Evolutionary conservation across 306 rosid genomes (phyloP), one percentile per base, ranked within the genome.

Genomic region (Gleditsia sinensis): DNA sequence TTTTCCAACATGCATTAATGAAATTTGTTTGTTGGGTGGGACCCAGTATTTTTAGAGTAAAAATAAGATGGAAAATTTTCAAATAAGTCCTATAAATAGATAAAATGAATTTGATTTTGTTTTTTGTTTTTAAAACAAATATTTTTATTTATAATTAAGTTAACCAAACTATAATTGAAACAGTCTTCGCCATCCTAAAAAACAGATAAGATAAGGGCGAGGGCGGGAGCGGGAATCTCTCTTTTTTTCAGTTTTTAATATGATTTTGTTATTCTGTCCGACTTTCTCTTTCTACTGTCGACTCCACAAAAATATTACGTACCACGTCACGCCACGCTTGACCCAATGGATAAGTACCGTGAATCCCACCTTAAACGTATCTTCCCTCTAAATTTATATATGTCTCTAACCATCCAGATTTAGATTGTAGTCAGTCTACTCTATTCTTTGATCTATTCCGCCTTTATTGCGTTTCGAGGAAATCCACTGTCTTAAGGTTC

Each of bases 311-410:
- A 64, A 58, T 17, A 7, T 5, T 25, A 69, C 28, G 13, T 30
- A 21, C 85, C 96, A 88, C 86, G 88, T 86, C 94, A 84, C 54
- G 79, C 64, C 43, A 49, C 55, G 14, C 33, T 67, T 71, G 69
- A 77, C 34, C 69, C 81, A 27, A 9, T 67, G 88, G 94, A 92
- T 90, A 87, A 88, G 92, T 64, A 80, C 85, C 60, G 2, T 49
- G 40, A 62, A 10, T 9, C 5, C 32, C 76, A 39, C 46, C 20
- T 67, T 27, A 1, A 14, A 3, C 42, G 14, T 3, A n/a, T 30
- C 74, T 20, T 55, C 83, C 64, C 74, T 79, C 70, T 59, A 20
- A 69, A 40, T 60, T 55, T 34, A 46, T 1, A 6, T 33, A 2
- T 20, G 75, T 43, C 50, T 12, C 13, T 32, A 27, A 10, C 6